Conservation (phyloP, 176 grass and related monocot genomes). For the Ensete ventricosum region DNA sequence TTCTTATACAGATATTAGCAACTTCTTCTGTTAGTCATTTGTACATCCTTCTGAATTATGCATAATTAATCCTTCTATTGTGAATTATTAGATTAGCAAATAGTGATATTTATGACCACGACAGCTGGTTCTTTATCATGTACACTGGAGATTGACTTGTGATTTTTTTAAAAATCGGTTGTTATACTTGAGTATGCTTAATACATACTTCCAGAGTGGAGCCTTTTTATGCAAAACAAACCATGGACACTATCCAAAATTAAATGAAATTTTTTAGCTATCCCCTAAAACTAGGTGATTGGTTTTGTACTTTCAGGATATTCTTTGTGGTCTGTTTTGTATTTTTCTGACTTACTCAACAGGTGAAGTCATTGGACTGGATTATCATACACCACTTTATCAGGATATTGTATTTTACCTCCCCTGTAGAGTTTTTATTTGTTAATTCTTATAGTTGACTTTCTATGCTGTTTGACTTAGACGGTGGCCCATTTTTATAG, state of each 20-base stretch:
- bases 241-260: not conserved
- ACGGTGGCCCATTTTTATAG: too few species aligned
- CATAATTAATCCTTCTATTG: too few species aligned
- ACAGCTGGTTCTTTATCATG: too few species aligned
- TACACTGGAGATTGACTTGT: too few species aligned
- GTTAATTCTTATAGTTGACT: not conserved
- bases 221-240: not conserved
- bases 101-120: too few species aligned
- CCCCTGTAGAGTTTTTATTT: not conserved
- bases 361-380: not conserved
- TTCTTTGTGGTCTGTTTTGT: not conserved
- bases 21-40: too few species aligned
- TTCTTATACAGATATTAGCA: too few species aligned
- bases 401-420: not conserved
- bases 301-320: not conserved
- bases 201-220: not conserved
- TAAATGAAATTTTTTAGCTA: not conserved
- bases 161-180: too few species aligned
- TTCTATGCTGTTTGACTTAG: not conserved
- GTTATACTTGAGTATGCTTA: not conserved
- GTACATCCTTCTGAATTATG: too few species aligned
- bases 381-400: not conserved
- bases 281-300: not conserved
- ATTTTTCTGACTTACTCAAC: not conserved
- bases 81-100: too few species aligned